Percentiles rank a stretch among this genome's conserved stretches.
Conservation (phyloP, 306 rosid genomes). For the Gleditsia sinensis region DNA sequence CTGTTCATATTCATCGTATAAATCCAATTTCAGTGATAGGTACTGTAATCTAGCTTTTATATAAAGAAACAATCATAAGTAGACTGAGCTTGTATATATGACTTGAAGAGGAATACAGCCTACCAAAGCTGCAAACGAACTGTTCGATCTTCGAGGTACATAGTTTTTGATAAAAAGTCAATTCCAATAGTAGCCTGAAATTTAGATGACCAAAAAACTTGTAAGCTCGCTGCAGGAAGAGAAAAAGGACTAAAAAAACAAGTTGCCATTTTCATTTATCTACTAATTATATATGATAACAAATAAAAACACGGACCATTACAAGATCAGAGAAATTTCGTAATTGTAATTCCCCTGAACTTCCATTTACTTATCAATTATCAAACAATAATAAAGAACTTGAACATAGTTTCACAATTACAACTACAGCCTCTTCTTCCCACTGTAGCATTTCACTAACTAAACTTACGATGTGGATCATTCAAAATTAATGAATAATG, state of each 20-base stretch:
- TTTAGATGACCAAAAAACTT: slow-evolving; percentile 7
- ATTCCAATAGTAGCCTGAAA: slow-evolving; percentile 85
- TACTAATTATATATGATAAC: background rate
- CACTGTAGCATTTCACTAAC: slow-evolving; percentile 11
- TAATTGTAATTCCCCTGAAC: background rate
- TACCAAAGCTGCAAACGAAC: slow-evolving; percentile 89
- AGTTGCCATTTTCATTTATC: background rate
- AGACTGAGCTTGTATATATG: background rate
- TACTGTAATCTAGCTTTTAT: background rate
- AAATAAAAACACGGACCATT: background rate
- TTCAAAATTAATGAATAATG: background rate
- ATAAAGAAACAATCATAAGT: background rate
- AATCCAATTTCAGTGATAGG: background rate
- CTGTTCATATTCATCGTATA: background rate
- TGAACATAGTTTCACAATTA: slow-evolving; percentile 5
- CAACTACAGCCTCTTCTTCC: slow-evolving; percentile 1
- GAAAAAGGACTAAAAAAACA: background rate
- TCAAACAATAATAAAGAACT: background rate
- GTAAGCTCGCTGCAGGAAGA: slow-evolving; percentile 12
- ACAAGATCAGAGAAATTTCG: background rate
- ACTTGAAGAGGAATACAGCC: slow-evolving; percentile 21
- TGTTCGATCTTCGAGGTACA: slow-evolving; percentile 88
- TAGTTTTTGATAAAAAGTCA: slow-evolving; percentile 80
- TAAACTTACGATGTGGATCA: background rate
- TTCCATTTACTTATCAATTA: background rate